Conservation (phyloP, 495 filamentous ascomycete species). For the Rhizodiscina lignyota region DNA sequence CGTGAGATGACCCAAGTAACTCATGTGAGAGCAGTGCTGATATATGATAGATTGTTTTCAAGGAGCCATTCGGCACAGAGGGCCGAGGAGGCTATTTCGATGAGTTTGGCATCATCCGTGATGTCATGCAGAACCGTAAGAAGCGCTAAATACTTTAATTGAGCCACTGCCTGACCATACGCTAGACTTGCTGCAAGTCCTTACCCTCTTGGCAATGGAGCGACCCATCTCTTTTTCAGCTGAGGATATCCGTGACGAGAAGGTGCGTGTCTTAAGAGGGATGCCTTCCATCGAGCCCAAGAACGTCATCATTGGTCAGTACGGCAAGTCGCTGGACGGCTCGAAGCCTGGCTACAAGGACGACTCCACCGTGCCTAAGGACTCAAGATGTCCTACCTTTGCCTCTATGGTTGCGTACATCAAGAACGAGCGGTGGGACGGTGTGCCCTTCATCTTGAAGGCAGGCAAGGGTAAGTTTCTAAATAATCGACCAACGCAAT, state of each 20-base stretch:
- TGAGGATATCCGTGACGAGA: constrained; percentile 98
- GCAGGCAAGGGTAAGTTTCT: constrained; percentile 62
- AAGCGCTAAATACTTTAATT: neutral
- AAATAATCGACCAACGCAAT: too few species aligned
- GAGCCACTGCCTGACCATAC: constrained; percentile 1
- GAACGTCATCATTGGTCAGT: constrained; percentile 99
- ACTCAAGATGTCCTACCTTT: constrained; percentile 95
- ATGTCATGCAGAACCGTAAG: constrained; percentile 53
- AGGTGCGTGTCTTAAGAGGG: constrained; percentile 85
- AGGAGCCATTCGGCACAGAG: constrained; percentile 99
- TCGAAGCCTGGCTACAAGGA: constrained; percentile 97
- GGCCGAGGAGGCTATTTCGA: constrained; percentile 98
- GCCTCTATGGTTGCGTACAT: constrained; percentile 93
- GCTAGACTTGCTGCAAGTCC: constrained; percentile 79
- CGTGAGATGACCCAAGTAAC: too few species aligned
- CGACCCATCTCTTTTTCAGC: constrained; percentile 94
- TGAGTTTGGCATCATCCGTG: constrained; percentile 98
- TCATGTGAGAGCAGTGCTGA: neutral
- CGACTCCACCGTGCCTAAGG: constrained; percentile 95
- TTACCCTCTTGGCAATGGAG: constrained; percentile 97
- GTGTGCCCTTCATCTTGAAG: constrained; percentile 98
- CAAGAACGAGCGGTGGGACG: constrained; percentile 99
- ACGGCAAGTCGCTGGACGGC: constrained; percentile 89
- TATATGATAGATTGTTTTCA: constrained; percentile 67
- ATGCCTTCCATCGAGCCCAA: constrained; percentile 96